Evolutionary conservation across 352 stramenopile genomes (phyloP).

Genomic region (Phytophthora crassamura): DNA sequence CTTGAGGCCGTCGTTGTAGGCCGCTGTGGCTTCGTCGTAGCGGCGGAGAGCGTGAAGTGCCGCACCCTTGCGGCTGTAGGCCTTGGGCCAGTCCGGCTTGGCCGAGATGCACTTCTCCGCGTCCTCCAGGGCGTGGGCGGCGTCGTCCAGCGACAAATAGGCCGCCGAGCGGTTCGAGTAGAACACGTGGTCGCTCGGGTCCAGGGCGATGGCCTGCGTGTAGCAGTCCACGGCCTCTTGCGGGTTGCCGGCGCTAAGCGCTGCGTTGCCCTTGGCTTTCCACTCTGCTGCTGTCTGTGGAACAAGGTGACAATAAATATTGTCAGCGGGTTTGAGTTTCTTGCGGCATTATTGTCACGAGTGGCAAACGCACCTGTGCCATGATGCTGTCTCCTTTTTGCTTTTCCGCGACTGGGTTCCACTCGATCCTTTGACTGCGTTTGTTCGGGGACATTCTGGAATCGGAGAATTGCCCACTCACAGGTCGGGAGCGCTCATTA

Average conservation of each 20-base stretch:
- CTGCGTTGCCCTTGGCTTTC: constrained; percentile 97
- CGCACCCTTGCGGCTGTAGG: constrained; percentile 97
- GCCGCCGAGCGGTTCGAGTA: constrained; percentile 99
- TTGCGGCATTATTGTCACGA: neutral
- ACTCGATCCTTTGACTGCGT: constrained; percentile 17
- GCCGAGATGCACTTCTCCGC: constrained; percentile 95
- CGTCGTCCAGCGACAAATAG: constrained; percentile 95
- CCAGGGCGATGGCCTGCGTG: constrained; percentile 96
- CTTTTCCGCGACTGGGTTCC: constrained; percentile 34
- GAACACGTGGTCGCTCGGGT: constrained; percentile 97
- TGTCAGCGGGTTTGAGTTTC: neutral
- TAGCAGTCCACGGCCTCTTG: constrained; percentile 97
- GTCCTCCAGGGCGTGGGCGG: constrained; percentile 95
- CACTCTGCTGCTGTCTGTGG: constrained; percentile 55
- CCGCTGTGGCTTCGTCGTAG: constrained; percentile 86
- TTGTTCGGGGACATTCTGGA: constrained; percentile 38
- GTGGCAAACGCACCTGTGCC: constrained; percentile 24
- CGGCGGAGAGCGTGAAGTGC: constrained; percentile 94
- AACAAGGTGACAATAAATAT: neutral
- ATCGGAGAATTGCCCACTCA: constrained; percentile 13
- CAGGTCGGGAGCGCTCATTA: too few relatives aligned
- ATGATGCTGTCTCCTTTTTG: constrained; percentile 23
- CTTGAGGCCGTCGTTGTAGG: constrained; percentile 88
- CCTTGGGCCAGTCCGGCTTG: constrained; percentile 97
- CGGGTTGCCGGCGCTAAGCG: constrained; percentile 93